Evolutionary conservation across 441 rosid genomes (phyloP).

Genomic region (Adansonia grandidieri): DNA sequence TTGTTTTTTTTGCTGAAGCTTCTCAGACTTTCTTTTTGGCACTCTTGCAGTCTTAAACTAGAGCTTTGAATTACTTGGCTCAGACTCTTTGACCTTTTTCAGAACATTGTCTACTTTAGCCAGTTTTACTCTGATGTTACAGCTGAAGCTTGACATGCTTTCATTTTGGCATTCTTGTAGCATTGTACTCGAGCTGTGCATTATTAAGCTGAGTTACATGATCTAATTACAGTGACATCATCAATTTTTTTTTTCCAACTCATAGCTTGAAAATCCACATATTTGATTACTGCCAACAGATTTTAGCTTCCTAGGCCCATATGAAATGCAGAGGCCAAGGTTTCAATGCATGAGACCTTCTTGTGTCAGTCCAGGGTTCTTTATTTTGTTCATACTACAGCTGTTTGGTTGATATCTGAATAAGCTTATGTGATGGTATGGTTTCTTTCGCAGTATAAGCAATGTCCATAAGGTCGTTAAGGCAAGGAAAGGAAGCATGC

Average conservation of each 20-base stretch:
- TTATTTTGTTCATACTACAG: background rate
- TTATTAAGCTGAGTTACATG: background rate
- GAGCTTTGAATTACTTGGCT: background rate
- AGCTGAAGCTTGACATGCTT: background rate
- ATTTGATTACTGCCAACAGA: background rate
- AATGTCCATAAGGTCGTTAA: slow-evolving; percentile 77
- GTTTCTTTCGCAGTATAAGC: slow-evolving; percentile 52
- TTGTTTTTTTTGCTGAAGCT: background rate
- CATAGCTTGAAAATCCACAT: background rate
- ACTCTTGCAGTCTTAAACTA: background rate
- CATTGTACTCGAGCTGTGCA: background rate
- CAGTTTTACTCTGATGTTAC: slow-evolving; percentile 4
- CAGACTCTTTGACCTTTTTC: background rate
- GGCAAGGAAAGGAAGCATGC: slow-evolving; percentile 84
- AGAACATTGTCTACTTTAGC: background rate
- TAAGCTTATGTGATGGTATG: slow-evolving; percentile 24
- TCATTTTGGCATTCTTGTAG: slow-evolving; percentile 7
- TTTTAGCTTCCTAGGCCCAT: background rate
- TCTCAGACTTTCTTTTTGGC: background rate
- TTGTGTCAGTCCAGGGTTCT: background rate
- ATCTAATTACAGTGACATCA: slow-evolving; percentile 4
- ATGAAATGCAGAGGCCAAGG: background rate
- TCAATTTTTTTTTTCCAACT: background rate
- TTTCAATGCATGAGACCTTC: background rate
- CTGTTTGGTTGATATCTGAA: background rate